Evolutionary conservation across 306 rosid species (phyloP).

Genomic region (Lablab purpureus): DNA sequence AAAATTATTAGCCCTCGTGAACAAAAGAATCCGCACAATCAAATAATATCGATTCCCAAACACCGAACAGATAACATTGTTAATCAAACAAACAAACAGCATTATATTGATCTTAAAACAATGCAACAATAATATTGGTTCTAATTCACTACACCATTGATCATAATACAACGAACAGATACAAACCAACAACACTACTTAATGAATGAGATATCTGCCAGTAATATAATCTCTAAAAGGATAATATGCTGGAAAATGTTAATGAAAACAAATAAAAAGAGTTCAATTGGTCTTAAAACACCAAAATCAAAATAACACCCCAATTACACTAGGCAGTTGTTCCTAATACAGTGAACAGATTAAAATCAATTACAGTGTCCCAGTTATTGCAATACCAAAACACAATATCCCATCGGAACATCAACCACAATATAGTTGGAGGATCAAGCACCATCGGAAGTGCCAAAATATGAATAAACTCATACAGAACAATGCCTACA

Average conservation of each 20-base stretch:
- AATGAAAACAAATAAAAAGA: neutral
- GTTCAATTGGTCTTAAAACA: neutral
- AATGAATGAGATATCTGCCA: neutral
- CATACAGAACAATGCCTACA: neutral
- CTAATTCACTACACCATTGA: neutral
- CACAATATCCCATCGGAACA: neutral
- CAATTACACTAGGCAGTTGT: neutral
- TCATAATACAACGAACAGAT: neutral
- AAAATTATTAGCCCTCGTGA: too few species aligned
- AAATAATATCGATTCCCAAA: neutral
- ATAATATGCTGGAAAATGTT: neutral
- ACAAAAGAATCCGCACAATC: neutral
- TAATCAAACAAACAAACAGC: neutral
- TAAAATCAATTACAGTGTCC: neutral
- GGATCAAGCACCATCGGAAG: neutral
- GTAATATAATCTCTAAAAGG: neutral
- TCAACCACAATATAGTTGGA: neutral
- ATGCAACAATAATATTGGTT: neutral
- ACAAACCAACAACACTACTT: neutral
- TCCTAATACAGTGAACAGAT: neutral
- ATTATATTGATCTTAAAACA: neutral
- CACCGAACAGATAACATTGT: neutral
- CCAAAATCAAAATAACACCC: neutral
- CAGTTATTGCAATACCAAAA: neutral
- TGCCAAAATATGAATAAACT: neutral